Evolutionary conservation across 495 filamentous ascomycete species (phyloP), one percentile per base, ranked within the genome.

Genomic region (Poronia punctata): DNA sequence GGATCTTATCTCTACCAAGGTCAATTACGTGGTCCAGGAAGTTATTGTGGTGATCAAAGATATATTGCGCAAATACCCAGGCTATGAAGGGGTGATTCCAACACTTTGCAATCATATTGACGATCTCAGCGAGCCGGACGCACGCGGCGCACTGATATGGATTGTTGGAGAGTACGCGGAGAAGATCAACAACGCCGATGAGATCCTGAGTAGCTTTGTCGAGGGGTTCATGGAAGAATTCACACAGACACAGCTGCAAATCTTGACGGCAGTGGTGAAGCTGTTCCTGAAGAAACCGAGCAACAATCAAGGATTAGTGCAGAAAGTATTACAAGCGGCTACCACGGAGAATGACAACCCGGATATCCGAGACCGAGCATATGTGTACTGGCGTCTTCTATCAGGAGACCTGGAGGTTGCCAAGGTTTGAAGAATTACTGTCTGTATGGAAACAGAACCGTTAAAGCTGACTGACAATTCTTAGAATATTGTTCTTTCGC

Each of bases 1-100:
- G 42, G 92, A 98, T 54, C 67, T 98, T 14, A 95, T 98, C 52
- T 83, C 87, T 45, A 95, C 87, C 31, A 97, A 97, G 65, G 89
- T 97, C 55, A 95, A 95, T 68, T 98, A 98, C 59, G 93, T 98
- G 35, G 92, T 98, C 8, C 92, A 98, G 61, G 92, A 98, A 63
- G 93, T 88, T 2, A 85, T 97, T 44, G 87, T 97, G 18, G 92
- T 98, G 11, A 95, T 98, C 68, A 95, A 94, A 66, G 93, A 98
- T 54, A 98, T 98, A 33, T 90, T 98, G 67, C 76, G 92, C 21
- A 94, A 93, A 62, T 98, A 97, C 57, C 90, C 90, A 5, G 90
- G 92, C 19, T 98, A 97, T 56, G 93, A 97, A 58, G 90, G 88
- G 11, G 94, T 98, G 50, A 97, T 98, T 48, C 89, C 90, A 10